A percentile compares a stretch with the other conserved stretches of the same genome.
Conservation (phyloP, 345 rosid genomes). For the Crucihimalaya himalaica region DNA sequence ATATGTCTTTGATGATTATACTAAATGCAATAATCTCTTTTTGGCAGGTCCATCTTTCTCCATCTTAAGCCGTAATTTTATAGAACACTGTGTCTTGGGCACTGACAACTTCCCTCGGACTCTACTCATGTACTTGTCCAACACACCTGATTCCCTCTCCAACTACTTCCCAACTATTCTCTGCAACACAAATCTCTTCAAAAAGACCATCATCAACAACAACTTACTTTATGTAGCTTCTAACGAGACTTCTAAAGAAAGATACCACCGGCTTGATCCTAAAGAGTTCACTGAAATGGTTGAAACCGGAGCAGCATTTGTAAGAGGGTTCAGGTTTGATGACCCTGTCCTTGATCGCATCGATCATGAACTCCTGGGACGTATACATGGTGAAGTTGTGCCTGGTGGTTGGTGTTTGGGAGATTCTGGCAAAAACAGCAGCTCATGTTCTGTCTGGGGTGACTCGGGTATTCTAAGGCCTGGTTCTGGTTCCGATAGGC, state of each 20-base stretch:
- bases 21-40: conserved; percentile 12
- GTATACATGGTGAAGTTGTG: conserved; percentile 56
- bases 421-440: conserved; percentile 47
- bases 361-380: conserved; percentile 68
- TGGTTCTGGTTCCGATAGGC: conserved; percentile 77
- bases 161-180: conserved; percentile 82
- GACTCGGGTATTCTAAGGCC: conserved; percentile 83
- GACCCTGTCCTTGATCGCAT: conserved; percentile 71
- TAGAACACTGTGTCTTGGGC: conserved; percentile 82
- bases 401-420: conserved; percentile 99
- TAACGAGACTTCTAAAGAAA: conserved; percentile 47
- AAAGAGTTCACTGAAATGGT: conserved; percentile 67
- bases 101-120: conserved; percentile 90
- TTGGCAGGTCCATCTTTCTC: conserved; percentile 76
- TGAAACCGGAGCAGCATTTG: conserved; percentile 86
- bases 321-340: conserved; percentile 51
- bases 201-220: conserved; percentile 65
- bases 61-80: conserved; percentile 67
- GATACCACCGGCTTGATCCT: conserved; percentile 50
- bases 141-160: conserved; percentile 67
- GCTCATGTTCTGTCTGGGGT: conserved; percentile 77
- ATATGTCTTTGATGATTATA: conserved; percentile 2
- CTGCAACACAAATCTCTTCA: conserved; percentile 70
- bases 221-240: conserved; percentile 61
- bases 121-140: conserved; percentile 87